These are phyloP conservation scores for Cordyceps cicadae DNA, from an alignment of 2,329 filamentous ascomycete species.

Conservation along the genomic window DNA sequence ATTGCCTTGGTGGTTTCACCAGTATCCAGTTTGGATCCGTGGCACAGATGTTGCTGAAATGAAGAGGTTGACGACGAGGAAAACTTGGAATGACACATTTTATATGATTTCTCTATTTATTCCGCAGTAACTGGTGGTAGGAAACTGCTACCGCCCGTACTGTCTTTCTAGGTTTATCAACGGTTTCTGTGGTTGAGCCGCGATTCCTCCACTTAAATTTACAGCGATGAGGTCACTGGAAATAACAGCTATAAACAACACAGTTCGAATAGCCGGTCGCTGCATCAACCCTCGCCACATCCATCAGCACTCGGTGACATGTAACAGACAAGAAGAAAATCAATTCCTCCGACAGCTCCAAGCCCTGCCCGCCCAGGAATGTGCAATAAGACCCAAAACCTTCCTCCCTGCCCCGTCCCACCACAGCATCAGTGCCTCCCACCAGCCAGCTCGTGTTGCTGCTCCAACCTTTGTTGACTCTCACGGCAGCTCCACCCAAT, in stretches of 20 bases:
- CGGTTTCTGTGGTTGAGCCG: background rate
- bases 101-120: no score
- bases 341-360: background rate
- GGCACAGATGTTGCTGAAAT: background rate
- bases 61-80: background rate
- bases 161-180: no score
- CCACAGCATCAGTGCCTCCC: background rate
- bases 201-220: background rate
- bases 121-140: no score
- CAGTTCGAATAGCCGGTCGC: background rate
- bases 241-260: background rate
- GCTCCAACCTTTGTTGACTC: constrained; percentile 12
- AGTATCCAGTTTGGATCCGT: background rate
- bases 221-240: constrained; percentile 4
- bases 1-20: background rate
- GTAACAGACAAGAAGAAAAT: background rate
- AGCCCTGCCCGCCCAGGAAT: background rate
- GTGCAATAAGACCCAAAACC: background rate
- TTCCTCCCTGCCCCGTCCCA: background rate
- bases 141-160: no score
- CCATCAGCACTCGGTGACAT: background rate
- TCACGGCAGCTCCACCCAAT: constrained; percentile 9
- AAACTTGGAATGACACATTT: no score
- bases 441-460: constrained; percentile 5
- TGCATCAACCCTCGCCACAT: background rate